Conservation (phyloP, 768 basidiomycete species). For the Tremella fuciformis region DNA sequence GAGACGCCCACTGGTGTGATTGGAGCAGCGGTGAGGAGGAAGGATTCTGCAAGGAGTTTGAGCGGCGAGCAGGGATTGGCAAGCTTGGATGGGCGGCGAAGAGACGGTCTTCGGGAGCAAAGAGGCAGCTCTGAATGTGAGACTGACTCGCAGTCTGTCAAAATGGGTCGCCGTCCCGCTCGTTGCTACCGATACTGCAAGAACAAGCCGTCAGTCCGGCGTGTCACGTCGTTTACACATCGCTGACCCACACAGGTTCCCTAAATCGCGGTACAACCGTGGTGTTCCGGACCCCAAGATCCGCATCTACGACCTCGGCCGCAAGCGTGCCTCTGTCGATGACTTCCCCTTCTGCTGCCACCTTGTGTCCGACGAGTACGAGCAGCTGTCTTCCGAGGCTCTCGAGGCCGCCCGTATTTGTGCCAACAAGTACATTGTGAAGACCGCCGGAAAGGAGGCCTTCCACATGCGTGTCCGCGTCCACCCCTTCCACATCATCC, state of each 20-base stretch:
- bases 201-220: slow-evolving; percentile 73
- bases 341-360: slow-evolving; percentile 94
- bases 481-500: slow-evolving; percentile 97
- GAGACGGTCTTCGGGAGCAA: too few relatives aligned
- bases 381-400: slow-evolving; percentile 91
- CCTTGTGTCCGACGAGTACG: slow-evolving; percentile 96
- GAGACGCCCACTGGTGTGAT: background rate
- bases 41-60: too few relatives aligned
- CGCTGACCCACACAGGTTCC: slow-evolving; percentile 40
- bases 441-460: slow-evolving; percentile 95
- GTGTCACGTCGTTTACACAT: background rate
- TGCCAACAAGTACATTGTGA: slow-evolving; percentile 99
- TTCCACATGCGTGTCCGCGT: slow-evolving; percentile 97
- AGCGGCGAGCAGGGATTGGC: background rate
- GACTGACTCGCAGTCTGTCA: slow-evolving; percentile 44
- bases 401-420: slow-evolving; percentile 98
- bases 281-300: slow-evolving; percentile 96
- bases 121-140: background rate
- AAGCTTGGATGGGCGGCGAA: slow-evolving; percentile 4
- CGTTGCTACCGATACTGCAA: slow-evolving; percentile 99
- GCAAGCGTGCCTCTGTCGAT: slow-evolving; percentile 93
- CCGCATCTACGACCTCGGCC: slow-evolving; percentile 91
- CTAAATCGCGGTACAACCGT: slow-evolving; percentile 76
- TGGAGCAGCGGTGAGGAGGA: too few relatives aligned
- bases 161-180: slow-evolving; percentile 96